These are phyloP conservation scores for Datura wrightii DNA, from an alignment of 257 asterid species.

Conservation along the genomic window DNA sequence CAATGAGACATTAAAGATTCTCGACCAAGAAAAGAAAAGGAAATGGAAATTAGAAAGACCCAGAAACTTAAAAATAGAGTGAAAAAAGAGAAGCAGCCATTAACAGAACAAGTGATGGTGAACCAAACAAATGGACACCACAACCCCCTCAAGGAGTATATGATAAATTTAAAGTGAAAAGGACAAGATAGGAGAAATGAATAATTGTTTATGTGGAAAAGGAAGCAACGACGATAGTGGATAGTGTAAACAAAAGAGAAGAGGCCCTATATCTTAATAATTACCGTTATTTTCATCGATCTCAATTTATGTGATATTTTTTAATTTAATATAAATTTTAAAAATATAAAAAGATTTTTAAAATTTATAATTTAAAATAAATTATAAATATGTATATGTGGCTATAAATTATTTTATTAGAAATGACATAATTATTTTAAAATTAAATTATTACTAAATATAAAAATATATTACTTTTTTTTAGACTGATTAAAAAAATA, in stretches of 20 bases:
- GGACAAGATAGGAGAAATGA: not conserved
- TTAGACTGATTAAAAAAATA: too few species aligned
- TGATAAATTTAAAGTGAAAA: not conserved
- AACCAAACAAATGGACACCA: constrained; percentile 5
- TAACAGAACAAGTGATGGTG: not conserved
- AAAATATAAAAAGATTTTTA: too few species aligned
- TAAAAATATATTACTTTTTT: too few species aligned
- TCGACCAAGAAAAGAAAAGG: not conserved
- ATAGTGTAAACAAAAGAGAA: not conserved
- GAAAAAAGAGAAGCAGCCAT: not conserved
- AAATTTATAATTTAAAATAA: too few species aligned
- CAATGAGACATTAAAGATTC: not conserved
- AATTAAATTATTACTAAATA: too few species aligned
- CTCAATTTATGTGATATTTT: too few species aligned
- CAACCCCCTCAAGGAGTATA: not conserved
- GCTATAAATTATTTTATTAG: too few species aligned
- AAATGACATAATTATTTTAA: too few species aligned
- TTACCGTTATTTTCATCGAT: not conserved
- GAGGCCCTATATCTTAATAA: not conserved
- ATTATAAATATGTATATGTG: too few species aligned
- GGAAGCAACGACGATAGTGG: constrained; percentile 16
- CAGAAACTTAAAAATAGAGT: not conserved
- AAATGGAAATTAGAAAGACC: not conserved
- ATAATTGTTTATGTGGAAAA: constrained; percentile 11
- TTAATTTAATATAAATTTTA: too few species aligned